These are phyloP conservation scores for Ustilago vetiveriae DNA, from an alignment of 1,284 basidiomycete species.

Conservation along the genomic window DNA sequence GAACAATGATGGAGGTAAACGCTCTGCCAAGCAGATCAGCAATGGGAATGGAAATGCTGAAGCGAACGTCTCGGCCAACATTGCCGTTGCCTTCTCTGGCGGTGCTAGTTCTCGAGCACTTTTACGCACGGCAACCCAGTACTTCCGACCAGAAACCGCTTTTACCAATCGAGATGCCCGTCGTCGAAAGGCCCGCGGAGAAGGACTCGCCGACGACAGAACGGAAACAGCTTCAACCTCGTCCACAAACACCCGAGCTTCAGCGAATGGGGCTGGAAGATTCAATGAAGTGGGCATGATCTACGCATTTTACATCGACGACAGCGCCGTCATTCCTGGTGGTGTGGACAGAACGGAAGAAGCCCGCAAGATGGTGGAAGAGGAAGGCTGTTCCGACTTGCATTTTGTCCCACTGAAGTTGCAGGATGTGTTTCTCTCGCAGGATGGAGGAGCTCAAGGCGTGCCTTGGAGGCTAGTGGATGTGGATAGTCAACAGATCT, in stretches of 20 bases:
- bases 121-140: slow-evolving; percentile 23
- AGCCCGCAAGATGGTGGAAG: slow-evolving; percentile 36
- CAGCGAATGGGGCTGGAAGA: slow-evolving; percentile 19
- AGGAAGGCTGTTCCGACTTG: slow-evolving; percentile 34
- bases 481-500: slow-evolving; percentile 16
- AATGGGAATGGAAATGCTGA: slow-evolving; percentile 32
- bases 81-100: slow-evolving; percentile 36
- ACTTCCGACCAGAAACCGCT: slow-evolving; percentile 28
- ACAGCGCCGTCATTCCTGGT: slow-evolving; percentile 26
- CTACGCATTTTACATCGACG: slow-evolving; percentile 58
- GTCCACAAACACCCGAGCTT: background rate
- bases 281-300: slow-evolving; percentile 53
- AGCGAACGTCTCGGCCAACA: slow-evolving; percentile 29
- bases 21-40: slow-evolving; percentile 11
- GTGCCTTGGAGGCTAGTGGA: slow-evolving; percentile 8
- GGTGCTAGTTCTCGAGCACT: slow-evolving; percentile 29
- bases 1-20: slow-evolving; percentile 1
- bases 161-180: slow-evolving; percentile 11
- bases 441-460: background rate
- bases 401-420: slow-evolving; percentile 46
- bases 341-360: slow-evolving; percentile 29
- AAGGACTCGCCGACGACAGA: background rate
- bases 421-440: slow-evolving; percentile 35
- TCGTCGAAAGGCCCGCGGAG: slow-evolving; percentile 9
- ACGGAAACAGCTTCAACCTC: background rate